These are phyloP conservation scores for Taiozyma sp. DNA, from an alignment of 1,139 yeast genomes.

Conservation along the genomic window DNA sequence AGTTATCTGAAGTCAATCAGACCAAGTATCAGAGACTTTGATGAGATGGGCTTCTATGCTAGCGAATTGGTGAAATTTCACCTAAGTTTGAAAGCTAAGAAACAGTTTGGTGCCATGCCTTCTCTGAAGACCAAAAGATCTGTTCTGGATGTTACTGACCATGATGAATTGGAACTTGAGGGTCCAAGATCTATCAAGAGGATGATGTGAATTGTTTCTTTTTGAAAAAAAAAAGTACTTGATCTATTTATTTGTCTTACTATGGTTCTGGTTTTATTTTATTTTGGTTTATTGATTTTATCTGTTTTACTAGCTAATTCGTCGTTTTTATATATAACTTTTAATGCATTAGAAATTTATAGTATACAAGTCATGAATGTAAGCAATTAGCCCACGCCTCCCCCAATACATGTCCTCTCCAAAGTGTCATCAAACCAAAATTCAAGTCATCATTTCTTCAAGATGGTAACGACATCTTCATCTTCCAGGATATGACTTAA, in stretches of 20 bases:
- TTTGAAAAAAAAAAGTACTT: neutral
- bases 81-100: constrained; percentile 14
- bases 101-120: constrained; percentile 11
- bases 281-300: neutral
- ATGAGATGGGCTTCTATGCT: constrained; percentile 18
- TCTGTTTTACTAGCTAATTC: neutral
- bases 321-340: neutral
- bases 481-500: constrained; percentile 76
- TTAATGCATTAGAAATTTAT: neutral
- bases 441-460: constrained; percentile 46
- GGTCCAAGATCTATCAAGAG: constrained; percentile 22
- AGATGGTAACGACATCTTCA: constrained; percentile 94
- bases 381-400: neutral
- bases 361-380: neutral
- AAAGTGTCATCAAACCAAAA: neutral
- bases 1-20: constrained; percentile 21
- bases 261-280: neutral
- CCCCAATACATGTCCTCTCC: neutral
- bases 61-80: constrained; percentile 20
- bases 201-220: constrained; percentile 5
- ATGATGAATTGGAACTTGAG: constrained; percentile 18
- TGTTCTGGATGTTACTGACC: constrained; percentile 17
- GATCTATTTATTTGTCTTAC: neutral
- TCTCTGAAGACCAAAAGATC: constrained; percentile 19
- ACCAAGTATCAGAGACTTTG: constrained; percentile 20